Evolutionary conservation across 2,329 filamentous ascomycete species (phyloP).

Genomic region (Endothia cerciana): DNA sequence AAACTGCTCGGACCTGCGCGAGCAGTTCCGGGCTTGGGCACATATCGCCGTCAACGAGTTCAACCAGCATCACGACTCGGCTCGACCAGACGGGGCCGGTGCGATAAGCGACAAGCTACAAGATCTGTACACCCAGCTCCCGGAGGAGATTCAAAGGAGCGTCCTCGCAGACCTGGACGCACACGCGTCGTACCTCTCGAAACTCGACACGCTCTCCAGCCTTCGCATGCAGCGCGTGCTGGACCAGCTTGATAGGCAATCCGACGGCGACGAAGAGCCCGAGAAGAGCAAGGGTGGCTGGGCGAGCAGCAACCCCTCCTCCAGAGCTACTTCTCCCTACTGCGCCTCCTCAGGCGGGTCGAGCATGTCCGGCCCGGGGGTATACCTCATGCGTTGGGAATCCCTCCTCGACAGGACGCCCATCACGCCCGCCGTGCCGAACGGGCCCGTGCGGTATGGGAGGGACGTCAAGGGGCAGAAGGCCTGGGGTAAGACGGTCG

Average conservation of each 20-base stretch:
- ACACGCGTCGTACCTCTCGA: slow-evolving; percentile 63
- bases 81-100: slow-evolving; percentile 21
- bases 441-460: slow-evolving; percentile 58
- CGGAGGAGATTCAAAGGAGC: slow-evolving; percentile 46
- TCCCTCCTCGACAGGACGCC: slow-evolving; percentile 69
- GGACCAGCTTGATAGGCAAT: slow-evolving; percentile 10
- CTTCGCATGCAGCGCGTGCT: slow-evolving; percentile 39
- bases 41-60: slow-evolving; percentile 63
- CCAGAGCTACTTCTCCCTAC: slow-evolving; percentile 12
- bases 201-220: slow-evolving; percentile 57
- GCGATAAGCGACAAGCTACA: slow-evolving; percentile 47
- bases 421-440: slow-evolving; percentile 63
- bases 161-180: slow-evolving; percentile 60
- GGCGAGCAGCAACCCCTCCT: slow-evolving; percentile 29
- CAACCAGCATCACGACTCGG: slow-evolving; percentile 35
- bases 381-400: slow-evolving; percentile 76
- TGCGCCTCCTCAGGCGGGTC: slow-evolving; percentile 13
- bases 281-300: not conserved
- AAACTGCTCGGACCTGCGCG: slow-evolving; percentile 68
- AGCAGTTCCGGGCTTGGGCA: slow-evolving; percentile 64
- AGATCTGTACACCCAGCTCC: slow-evolving; percentile 50
- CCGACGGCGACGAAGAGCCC: slow-evolving; percentile 5
- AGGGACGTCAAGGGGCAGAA: slow-evolving; percentile 52
- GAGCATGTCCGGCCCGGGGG: slow-evolving; percentile 66
- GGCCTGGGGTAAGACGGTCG: slow-evolving; percentile 49